Conservation (phyloP, 305 asterid genomes). For the Ajuga reptans region DNA sequence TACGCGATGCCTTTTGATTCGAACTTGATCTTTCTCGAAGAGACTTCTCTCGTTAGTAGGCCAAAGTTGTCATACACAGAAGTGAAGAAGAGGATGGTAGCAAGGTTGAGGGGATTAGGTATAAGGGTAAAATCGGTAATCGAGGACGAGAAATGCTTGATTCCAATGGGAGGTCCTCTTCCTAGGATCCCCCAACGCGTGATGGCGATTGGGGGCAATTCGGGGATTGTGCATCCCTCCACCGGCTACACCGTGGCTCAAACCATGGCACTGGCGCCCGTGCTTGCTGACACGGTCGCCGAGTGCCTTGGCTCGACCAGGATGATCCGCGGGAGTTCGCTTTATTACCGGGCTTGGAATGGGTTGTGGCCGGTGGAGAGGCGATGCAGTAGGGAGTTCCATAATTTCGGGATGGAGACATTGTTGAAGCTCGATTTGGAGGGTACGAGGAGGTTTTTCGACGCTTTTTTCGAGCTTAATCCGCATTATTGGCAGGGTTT, state of each 20-base stretch:
- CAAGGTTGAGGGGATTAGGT: conserved; percentile 74
- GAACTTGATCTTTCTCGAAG: conserved; percentile 70
- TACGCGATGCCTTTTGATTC: conserved; percentile 81
- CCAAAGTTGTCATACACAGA: conserved; percentile 54
- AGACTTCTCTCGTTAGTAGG: conserved; percentile 71
- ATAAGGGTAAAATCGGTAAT: conserved; percentile 50
- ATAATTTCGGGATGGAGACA: conserved; percentile 80
- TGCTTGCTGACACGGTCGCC: conserved; percentile 46
- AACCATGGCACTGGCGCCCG: conserved; percentile 52
- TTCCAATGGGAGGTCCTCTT: conserved; percentile 89
- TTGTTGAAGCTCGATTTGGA: conserved; percentile 63
- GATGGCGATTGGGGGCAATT: conserved; percentile 79
- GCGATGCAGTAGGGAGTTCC: conserved; percentile 52
- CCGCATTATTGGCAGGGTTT: conserved; percentile 74
- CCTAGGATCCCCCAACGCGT: conserved; percentile 67
- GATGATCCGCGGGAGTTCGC: conserved; percentile 59
- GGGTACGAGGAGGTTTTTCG: conserved; percentile 63
- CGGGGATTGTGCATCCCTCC: conserved; percentile 79
- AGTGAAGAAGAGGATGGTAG: conserved; percentile 77
- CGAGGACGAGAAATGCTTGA: conserved; percentile 81
- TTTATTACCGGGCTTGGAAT: conserved; percentile 51
- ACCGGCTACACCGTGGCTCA: conserved; percentile 75
- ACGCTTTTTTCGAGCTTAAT: conserved; percentile 75
- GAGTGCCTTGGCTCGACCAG: conserved; percentile 85
- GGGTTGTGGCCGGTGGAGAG: conserved; percentile 73